Conservation (phyloP, 139 green algal genomes). For the Gonium pectorale region DNA sequence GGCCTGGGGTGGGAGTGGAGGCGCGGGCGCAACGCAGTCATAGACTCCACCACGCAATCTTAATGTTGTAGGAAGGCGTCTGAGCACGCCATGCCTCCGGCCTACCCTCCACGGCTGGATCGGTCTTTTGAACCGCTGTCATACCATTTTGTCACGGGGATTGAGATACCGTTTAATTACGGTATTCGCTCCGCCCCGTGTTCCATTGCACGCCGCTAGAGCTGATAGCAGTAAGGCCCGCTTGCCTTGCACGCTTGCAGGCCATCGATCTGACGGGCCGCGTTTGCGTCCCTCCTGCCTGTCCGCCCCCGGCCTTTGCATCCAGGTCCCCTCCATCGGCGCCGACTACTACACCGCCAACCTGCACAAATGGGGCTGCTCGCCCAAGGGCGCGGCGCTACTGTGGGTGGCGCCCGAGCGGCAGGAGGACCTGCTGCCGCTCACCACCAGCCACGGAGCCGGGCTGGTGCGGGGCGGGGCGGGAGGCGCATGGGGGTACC, state of each 20-base stretch:
- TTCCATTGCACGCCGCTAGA: no score
- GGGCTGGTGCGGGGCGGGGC: conserved; percentile 22
- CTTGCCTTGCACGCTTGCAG: no score
- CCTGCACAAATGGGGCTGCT: conserved; percentile 71
- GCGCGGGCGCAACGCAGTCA: neutral
- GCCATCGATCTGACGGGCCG: no score
- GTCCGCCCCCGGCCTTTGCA: neutral
- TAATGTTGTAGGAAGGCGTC: no score
- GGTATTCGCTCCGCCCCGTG: no score
- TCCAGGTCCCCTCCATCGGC: conserved; percentile 51
- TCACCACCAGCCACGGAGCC: conserved; percentile 63
- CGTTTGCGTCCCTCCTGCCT: neutral
- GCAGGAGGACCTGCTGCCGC: conserved; percentile 52
- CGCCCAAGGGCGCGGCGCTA: conserved; percentile 64
- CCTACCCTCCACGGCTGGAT: no score
- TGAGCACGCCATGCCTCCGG: no score
- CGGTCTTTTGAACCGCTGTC: no score
- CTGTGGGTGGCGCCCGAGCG: conserved; percentile 55
- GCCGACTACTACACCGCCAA: conserved; percentile 72
- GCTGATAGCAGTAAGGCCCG: no score
- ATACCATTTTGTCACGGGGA: no score
- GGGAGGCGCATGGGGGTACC: neutral
- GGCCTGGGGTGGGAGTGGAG: neutral
- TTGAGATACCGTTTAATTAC: no score
- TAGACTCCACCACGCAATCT: no score